phyloP scores from a whole-genome alignment of 441 rosid genomes.

The Syzygium syzygioides region DNA sequence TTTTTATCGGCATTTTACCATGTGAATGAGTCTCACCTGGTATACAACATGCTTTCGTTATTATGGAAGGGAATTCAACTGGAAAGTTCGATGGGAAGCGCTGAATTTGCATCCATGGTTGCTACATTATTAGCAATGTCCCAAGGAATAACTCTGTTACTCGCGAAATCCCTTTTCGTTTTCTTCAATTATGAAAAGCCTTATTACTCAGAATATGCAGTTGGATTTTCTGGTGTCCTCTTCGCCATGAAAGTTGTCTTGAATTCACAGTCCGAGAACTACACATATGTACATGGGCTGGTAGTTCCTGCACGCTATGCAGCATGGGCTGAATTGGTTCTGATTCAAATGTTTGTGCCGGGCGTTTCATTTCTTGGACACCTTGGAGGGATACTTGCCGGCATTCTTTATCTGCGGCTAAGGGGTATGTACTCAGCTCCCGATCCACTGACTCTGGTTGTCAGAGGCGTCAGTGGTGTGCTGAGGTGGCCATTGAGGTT shows the following conservation, averaged over 20 bases:
- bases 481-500: slow-evolving; percentile 58
- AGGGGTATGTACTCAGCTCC: slow-evolving; percentile 44
- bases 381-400: slow-evolving; percentile 90
- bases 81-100: slow-evolving; percentile 85
- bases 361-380: slow-evolving; percentile 88
- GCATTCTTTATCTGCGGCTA: slow-evolving; percentile 64
- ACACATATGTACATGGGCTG: slow-evolving; percentile 57
- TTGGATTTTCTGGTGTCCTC: slow-evolving; percentile 85
- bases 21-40: slow-evolving; percentile 66
- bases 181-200: slow-evolving; percentile 53
- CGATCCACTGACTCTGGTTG: slow-evolving; percentile 37
- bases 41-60: slow-evolving; percentile 85
- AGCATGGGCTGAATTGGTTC: slow-evolving; percentile 88
- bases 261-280: slow-evolving; percentile 55
- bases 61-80: slow-evolving; percentile 88
- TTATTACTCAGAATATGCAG: slow-evolving; percentile 59
- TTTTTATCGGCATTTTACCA: slow-evolving; percentile 85
- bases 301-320: slow-evolving; percentile 67
- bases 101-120: slow-evolving; percentile 72
- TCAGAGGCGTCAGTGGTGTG: slow-evolving; percentile 32
- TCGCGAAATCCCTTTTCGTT: slow-evolving; percentile 65
- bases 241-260: slow-evolving; percentile 93
- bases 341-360: slow-evolving; percentile 82
- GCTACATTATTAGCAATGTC: slow-evolving; percentile 64
- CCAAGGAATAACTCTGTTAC: slow-evolving; percentile 67